Evolutionary conservation across 805 yeast species (phyloP), one percentile per base, ranked within the genome.

Genomic region (Yarrowia sp.): DNA sequence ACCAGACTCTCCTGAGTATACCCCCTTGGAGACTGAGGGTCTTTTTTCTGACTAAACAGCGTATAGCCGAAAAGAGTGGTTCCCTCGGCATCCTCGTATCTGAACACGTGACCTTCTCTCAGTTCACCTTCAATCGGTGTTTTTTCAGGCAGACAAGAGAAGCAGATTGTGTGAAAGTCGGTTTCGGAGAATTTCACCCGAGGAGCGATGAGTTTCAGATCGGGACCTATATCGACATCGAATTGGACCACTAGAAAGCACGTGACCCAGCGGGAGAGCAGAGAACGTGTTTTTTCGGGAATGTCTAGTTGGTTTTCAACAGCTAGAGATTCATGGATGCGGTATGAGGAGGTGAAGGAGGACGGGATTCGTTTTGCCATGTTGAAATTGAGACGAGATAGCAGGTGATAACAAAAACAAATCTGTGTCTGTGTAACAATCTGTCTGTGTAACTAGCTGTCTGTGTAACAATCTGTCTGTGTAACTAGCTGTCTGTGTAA

Each of bases 311-410:
- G 61, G 41, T 44, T 33, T 18, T 66, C 64, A 14, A 60, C 57
- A 17, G 71, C 67, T 45, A 71, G 65, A 18, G 67, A 57, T 55
- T 71, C 72, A 50, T 71, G 72, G 68, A 70, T 69, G 14, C 67
- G 86, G 84, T 69, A 87, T 85, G 41, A 77, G 75, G 67, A 75
- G 78, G 68, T 73, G 83, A 70, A 80, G 76, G 72, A 74, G 75
- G 64, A 77, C 73, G 72, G 81, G 74, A 69, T 64, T 65, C 64
- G 53, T 47, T 44, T 63, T 13, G 45, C 71, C 72, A 53, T 53
- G 17, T 8, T 45, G 48, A 8, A n/a, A 28, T 14, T 1, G 44
- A 41, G 14, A 17, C 8, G 14, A 17, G 6, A 13, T 41, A 9
- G 44, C 22, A 17, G 44, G 28, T 22, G 28, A 22, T 3, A 22